Evolutionary conservation across 352 stramenopile genomes (phyloP), one percentile per base, ranked within the genome.

Genomic region (Globisporangium sylvaticum): DNA sequence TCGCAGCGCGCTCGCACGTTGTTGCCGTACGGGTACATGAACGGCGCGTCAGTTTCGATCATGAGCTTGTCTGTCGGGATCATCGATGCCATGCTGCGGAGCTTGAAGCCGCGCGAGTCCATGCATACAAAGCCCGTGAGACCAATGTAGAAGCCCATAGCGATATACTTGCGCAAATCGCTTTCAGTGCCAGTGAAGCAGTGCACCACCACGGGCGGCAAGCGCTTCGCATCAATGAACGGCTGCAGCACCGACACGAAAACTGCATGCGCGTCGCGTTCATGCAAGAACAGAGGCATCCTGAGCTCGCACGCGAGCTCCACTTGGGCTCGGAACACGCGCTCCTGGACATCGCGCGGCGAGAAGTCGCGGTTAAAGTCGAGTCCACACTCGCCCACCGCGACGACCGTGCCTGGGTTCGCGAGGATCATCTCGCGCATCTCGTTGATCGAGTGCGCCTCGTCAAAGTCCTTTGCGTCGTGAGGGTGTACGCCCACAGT

Each of bases 311-410:
- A 88, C 8, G 83, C 81, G 24, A 99, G 80, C 63, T 92, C 77
- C 27, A 99, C 78, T 65, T 99, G 97, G 0, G 78, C 70, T 42
- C 83, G 67, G 44, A 99, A 97, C 8, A 89, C 89, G 10, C 84
- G 70, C 58, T 92, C 61, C 71, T 99, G 95, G 37, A 84, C 81
- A 50, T 98, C 90, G 52, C 93, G 92, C 14, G 81, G 73, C 64
- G 86, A 97, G 81, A 98, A 99, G 63, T 98, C 79, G 34, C 95
- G 88, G 78, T 98, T 97, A 69, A 98, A 99, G 75, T 99, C 96
- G 18, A 99, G 78, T 48, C 96, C 97, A 67, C 91, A 98, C 76
- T 99, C 97, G 53, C 96, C 97, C 25, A 99, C 81, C 15, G 96
- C 97, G 34, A 92, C 88, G 32, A 98, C 88, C 54, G 85, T 80